These are phyloP conservation scores for Saccharomyces uvarum DNA, from an alignment of 1,139 yeast species.

Conservation along the genomic window DNA sequence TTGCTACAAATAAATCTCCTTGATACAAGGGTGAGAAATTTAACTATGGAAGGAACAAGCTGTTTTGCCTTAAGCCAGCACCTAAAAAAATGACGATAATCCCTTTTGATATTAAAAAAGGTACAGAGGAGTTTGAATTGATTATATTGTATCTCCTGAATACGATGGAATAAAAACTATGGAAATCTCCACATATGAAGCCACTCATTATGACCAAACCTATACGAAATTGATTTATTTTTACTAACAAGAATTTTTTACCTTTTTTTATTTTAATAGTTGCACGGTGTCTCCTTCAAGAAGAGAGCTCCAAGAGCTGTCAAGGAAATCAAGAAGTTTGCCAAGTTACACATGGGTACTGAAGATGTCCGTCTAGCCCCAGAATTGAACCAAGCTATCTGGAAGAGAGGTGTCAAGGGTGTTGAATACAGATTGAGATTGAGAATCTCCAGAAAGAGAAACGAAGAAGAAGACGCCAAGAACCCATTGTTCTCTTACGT, in stretches of 20 bases:
- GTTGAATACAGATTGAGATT: conserved; percentile 97
- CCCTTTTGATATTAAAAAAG: background rate
- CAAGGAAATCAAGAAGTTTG: conserved; percentile 98
- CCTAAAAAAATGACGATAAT: background rate
- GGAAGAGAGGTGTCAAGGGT: conserved; percentile 99
- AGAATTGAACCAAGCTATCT: conserved; percentile 93
- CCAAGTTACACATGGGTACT: conserved; percentile 98
- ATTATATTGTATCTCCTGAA: background rate
- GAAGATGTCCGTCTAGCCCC: conserved; percentile 99
- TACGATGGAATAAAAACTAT: background rate
- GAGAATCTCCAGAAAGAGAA: conserved; percentile 99
- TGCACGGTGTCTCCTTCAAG: conserved; percentile 98
- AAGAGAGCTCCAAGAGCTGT: conserved; percentile 99
- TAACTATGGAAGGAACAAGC: background rate
- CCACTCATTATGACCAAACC: background rate
- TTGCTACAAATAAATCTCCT: background rate
- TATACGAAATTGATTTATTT: background rate
- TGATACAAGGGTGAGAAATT: background rate
- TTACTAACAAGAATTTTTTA: background rate
- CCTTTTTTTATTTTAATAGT: conserved; percentile 36
- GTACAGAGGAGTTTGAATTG: background rate
- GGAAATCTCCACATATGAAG: background rate
- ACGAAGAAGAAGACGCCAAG: conserved; percentile 99
- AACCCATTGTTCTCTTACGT: conserved; percentile 97
- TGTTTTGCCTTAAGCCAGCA: background rate